Conservation (phyloP, 177 flowering plant species). For the Vitis hybrid region DNA sequence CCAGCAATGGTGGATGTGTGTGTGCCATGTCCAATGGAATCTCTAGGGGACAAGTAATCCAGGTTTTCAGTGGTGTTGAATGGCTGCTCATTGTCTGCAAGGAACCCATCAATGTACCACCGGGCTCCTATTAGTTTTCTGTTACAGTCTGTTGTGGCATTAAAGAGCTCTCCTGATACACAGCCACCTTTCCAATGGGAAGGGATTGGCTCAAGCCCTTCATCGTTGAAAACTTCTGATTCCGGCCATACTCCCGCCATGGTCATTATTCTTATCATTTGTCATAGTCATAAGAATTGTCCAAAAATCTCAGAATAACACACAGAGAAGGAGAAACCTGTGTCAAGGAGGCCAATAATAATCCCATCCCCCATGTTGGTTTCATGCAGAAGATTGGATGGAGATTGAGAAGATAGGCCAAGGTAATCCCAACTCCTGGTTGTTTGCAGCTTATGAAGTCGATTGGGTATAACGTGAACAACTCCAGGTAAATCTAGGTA, state of each 20-base stretch:
- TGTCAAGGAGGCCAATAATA: slow-evolving; percentile 51
- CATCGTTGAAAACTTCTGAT: slow-evolving; percentile 38
- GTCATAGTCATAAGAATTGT: neutral
- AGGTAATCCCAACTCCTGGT: slow-evolving; percentile 65
- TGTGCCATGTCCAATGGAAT: slow-evolving; percentile 55
- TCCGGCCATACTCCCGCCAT: slow-evolving; percentile 53
- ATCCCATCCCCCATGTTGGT: slow-evolving; percentile 41
- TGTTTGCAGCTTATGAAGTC: slow-evolving; percentile 38
- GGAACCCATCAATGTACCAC: slow-evolving; percentile 36
- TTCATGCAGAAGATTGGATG: slow-evolving; percentile 21
- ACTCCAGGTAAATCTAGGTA: slow-evolving; percentile 44
- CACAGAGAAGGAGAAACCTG: slow-evolving; percentile 31
- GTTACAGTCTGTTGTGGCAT: slow-evolving; percentile 36
- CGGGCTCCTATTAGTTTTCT: slow-evolving; percentile 60
- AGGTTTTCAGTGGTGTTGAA: slow-evolving; percentile 15
- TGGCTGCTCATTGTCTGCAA: slow-evolving; percentile 23
- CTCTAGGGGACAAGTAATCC: slow-evolving; percentile 50
- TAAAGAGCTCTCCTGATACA: slow-evolving; percentile 32
- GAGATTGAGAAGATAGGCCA: slow-evolving; percentile 28
- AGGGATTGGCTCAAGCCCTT: slow-evolving; percentile 48
- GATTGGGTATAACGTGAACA: slow-evolving; percentile 35
- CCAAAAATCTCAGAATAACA: neutral
- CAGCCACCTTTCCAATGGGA: slow-evolving; percentile 52
- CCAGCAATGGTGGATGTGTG: slow-evolving; percentile 51
- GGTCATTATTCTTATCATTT: too few relatives aligned